Evolutionary conservation across 106 monocot species (phyloP).

Genomic region (Allium cepa): DNA sequence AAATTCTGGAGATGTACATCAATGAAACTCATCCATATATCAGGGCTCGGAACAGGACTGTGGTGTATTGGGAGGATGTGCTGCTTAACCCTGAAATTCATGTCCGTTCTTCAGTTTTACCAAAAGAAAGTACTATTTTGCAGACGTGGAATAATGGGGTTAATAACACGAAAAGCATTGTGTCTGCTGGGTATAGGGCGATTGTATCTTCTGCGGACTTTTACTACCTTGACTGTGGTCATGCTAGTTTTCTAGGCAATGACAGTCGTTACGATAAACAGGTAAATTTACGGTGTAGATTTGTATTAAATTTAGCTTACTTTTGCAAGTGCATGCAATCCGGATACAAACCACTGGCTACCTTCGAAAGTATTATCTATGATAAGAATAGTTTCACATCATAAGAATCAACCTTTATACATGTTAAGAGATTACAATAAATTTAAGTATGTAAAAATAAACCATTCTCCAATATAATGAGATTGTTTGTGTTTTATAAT

Average conservation of each 20-base stretch:
- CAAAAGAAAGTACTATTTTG: slow-evolving; percentile 58
- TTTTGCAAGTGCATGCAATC: too few species aligned
- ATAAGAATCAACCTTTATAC: too few species aligned
- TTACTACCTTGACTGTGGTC: slow-evolving; percentile 96
- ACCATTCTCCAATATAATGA: too few species aligned
- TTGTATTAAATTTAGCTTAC: too few species aligned
- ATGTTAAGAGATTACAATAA: too few species aligned
- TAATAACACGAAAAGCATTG: slow-evolving; percentile 66
- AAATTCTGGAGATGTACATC: slow-evolving; percentile 63
- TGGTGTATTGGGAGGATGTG: slow-evolving; percentile 93
- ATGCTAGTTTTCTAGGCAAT: slow-evolving; percentile 50
- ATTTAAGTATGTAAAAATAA: too few species aligned
- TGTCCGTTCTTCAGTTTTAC: slow-evolving; percentile 27
- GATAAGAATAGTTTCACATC: too few species aligned
- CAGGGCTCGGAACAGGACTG: slow-evolving; percentile 49
- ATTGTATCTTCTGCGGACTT: slow-evolving; percentile 85
- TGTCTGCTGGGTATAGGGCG: slow-evolving; percentile 58
- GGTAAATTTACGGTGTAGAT: slow-evolving; percentile 6
- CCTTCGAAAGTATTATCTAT: too few species aligned
- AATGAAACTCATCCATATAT: slow-evolving; percentile 40
- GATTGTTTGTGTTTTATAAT: too few species aligned
- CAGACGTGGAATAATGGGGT: slow-evolving; percentile 92
- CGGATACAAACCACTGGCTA: too few species aligned
- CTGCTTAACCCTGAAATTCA: slow-evolving; percentile 40
- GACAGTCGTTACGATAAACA: slow-evolving; percentile 65